Evolutionary conservation across 2,329 filamentous ascomycete species (phyloP), one percentile per base, ranked within the genome.

Genomic region (Proliferodiscus dingleyae): DNA sequence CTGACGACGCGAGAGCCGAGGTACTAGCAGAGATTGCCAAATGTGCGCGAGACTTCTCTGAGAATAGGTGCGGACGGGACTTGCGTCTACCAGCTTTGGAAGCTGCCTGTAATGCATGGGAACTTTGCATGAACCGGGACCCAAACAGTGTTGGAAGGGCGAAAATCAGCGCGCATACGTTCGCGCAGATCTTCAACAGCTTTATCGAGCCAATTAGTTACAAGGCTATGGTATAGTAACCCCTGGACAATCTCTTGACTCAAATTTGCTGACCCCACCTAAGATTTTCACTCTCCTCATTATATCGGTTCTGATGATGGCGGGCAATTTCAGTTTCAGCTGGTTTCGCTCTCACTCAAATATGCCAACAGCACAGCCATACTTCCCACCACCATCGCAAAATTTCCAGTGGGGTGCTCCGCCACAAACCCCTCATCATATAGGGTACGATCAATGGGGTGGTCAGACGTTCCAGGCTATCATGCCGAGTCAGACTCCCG

Each of bases 181-280:
- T 96, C 62, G 91, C 91, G 1, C 81, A 89, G 61, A 95, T 98
- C 32, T 84, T 97, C 66, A 96, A 97, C 64, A 85, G 85, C 59
- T 96, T 97, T 64, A 83, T 95, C 4, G 89, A 95, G 58, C 83
- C 87, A 5, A 90, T 97, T 66, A 89, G 85, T 53, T 85, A 88
- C 66, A 96, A 96, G 66, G 78, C 81, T 9, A 83, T 87, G 73
- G 79, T 81, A 72, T 51, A 26, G 70, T 65, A 22, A 26, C 21
- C 18, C 32, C 45, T 19, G n/a, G n/a, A n/a, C n/a, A n/a, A n/a
- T n/a, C n/a, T n/a, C n/a, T n/a, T n/a, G n/a, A n/a, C n/a, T n/a
- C n/a, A n/a, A n/a, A n/a, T n/a, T n/a, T n/a, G n/a, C n/a, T n/a
- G n/a, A n/a, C n/a, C n/a, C n/a, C n/a, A 32, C 7, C 19, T 26